These are phyloP conservation scores for Casuarina cunninghamiana DNA, from an alignment of 306 rosid genomes.

Conservation along the genomic window DNA sequence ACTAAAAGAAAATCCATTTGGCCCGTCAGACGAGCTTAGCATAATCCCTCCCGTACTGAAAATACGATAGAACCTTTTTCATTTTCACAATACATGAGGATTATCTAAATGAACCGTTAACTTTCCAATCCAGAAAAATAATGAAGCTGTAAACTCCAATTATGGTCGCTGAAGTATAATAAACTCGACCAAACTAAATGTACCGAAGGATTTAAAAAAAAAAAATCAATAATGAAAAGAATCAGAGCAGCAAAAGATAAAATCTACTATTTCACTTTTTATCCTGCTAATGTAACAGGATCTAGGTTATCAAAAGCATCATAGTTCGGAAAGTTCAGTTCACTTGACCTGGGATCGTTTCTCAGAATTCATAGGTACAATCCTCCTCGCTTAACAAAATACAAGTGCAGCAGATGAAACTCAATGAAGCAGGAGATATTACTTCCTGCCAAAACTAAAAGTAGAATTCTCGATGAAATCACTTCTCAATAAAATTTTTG, in stretches of 20 bases:
- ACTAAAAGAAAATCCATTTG: too few relatives aligned
- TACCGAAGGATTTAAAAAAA: too few relatives aligned
- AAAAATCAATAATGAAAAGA: too few relatives aligned
- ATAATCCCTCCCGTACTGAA: too few relatives aligned
- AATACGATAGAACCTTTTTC: too few relatives aligned
- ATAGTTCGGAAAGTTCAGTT: background rate
- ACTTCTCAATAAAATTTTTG: conserved; percentile 69
- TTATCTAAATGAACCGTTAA: background rate
- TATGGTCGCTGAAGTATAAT: too few relatives aligned
- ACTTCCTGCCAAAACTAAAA: conserved; percentile 2
- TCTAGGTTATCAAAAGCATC: background rate
- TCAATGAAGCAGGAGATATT: conserved; percentile 6
- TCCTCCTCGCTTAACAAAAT: conserved; percentile 16
- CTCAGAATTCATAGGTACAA: background rate
- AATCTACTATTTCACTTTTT: background rate
- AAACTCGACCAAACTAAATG: too few relatives aligned
- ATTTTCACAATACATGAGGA: background rate
- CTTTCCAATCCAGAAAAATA: background rate
- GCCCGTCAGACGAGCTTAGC: too few relatives aligned
- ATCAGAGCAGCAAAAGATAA: background rate
- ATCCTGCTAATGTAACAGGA: background rate
- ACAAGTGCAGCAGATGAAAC: conserved; percentile 16
- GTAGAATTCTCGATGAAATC: conserved; percentile 14
- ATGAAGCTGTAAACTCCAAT: background rate
- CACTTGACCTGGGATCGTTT: background rate